Base-by-base conservation (phyloP, 371 early-diverging fungal species). In the Mortierella sp. region DNA sequence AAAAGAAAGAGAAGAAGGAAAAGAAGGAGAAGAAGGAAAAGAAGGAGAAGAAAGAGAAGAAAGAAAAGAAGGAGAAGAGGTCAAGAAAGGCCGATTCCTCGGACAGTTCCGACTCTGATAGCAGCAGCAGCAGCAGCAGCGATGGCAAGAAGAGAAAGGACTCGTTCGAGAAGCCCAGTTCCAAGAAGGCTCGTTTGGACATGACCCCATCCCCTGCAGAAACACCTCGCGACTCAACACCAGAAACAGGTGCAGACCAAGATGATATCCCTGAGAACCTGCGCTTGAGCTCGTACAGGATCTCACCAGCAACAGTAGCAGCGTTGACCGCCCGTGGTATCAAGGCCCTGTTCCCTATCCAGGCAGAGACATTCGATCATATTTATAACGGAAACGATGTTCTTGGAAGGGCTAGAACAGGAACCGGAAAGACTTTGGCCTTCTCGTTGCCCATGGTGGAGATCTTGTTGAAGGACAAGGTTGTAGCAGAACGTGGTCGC, bases 381-480 rank as follows among this genome's bases (percentile, higher is more conserved):
- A 91, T 96, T 54, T 85, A 85, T 57, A 91, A 94, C 51, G 97
- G 97, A 43, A 86, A 91, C 51, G 96, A 98, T 79, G 82, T 99
- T 16, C 85, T 99, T 31, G 96, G 94, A 34, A 90, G 97, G 58
- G 99, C 99, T 4, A 90, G 79, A 40, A 99, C 99, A 4, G 99
- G 99, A 71, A 95, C 96, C 1, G 97, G 97, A 63, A 96, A 96
- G 79, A 96, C 96, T 0, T 83, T 96, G 48, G 95, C 95, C 13
- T 97, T 96, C 80, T 85, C 94, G 24, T 82, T 96, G 46, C 96
- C 96, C 17, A 93, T 95, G 78, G 88, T 92, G 60, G 95, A 96
- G 81, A 80, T 80, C 40, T 78, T 95, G 61, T 84, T 90, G 49
- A 76, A 82, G 70, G 86, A 90, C 17, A 82, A 72, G 27, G 70